phyloP scores from a whole-genome alignment of 1,284 basidiomycete genomes.

The Irpex sp. region DNA sequence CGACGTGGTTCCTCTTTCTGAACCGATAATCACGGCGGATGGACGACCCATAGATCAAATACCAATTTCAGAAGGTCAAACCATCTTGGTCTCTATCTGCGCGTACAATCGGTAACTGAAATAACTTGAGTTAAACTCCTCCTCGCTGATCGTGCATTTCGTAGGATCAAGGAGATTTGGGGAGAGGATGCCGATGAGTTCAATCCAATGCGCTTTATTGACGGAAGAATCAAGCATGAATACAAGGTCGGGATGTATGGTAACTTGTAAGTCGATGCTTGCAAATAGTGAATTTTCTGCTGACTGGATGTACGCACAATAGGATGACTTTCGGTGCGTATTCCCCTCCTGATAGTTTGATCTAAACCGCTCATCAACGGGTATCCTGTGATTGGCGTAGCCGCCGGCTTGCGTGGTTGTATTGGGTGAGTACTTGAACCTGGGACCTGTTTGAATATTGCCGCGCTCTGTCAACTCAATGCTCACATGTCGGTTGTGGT shows the following conservation, averaged over 20 bases:
- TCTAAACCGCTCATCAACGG: neutral
- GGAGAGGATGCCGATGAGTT: slow-evolving; percentile 47
- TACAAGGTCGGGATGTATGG: slow-evolving; percentile 43
- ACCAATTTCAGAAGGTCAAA: slow-evolving; percentile 34
- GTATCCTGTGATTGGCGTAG: neutral
- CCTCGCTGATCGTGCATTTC: neutral
- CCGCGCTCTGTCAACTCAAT: neutral
- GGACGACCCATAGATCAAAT: slow-evolving; percentile 31
- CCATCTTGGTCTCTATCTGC: slow-evolving; percentile 27
- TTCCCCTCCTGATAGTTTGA: neutral
- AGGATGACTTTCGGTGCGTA: neutral
- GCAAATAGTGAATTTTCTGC: neutral
- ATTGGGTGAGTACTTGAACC: neutral
- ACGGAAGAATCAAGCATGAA: slow-evolving; percentile 30
- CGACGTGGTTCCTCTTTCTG: slow-evolving; percentile 35
- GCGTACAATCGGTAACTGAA: slow-evolving; percentile 31
- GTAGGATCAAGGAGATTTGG: slow-evolving; percentile 35
- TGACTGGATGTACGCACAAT: neutral
- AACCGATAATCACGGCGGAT: slow-evolving; percentile 29
- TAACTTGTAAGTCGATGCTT: slow-evolving; percentile 40
- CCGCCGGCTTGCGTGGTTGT: neutral
- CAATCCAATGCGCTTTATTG: slow-evolving; percentile 48
- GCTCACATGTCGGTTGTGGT: neutral
- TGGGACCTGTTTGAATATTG: neutral
- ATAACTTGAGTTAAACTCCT: neutral